A percentile compares a stretch with the other conserved stretches of the same genome.
These are phyloP conservation scores for Paramecium tetraurelia DNA, from an alignment of 73 alveolate species.

Conservation along the genomic window DNA sequence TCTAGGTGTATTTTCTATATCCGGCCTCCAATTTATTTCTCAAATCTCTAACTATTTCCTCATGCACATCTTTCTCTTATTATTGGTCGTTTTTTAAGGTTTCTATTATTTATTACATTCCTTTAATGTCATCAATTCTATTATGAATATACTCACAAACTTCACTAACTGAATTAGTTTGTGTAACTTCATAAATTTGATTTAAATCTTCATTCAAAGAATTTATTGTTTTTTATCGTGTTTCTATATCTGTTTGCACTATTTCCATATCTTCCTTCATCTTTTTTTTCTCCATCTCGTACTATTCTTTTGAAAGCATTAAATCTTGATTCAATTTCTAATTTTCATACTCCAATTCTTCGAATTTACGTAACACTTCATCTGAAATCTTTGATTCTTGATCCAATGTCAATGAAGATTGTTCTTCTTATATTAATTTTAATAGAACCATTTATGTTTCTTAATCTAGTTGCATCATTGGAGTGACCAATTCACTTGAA, in stretches of 20 bases:
- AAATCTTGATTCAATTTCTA: background rate
- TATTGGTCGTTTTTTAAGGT: background rate
- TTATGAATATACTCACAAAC: background rate
- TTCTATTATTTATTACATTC: background rate
- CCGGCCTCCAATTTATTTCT: background rate
- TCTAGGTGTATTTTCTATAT: background rate
- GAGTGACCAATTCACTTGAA: background rate
- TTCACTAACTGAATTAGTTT: background rate
- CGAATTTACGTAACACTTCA: background rate
- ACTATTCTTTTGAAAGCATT: background rate
- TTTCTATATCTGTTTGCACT: background rate
- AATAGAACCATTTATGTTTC: background rate
- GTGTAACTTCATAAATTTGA: background rate
- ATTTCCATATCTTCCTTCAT: background rate
- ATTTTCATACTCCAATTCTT: slow-evolving; percentile 22
- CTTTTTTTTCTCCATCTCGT: background rate
- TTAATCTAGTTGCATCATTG: background rate
- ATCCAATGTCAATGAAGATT: background rate
- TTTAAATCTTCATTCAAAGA: slow-evolving; percentile 2
- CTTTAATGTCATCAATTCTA: background rate
- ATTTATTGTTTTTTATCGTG: background rate
- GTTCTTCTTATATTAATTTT: background rate
- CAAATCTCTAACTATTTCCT: background rate
- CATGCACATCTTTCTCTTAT: slow-evolving; percentile 8
- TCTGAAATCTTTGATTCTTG: background rate